Conservation (phyloP, 2,329 filamentous ascomycete species). For the Cladophialophora carrionii region DNA sequence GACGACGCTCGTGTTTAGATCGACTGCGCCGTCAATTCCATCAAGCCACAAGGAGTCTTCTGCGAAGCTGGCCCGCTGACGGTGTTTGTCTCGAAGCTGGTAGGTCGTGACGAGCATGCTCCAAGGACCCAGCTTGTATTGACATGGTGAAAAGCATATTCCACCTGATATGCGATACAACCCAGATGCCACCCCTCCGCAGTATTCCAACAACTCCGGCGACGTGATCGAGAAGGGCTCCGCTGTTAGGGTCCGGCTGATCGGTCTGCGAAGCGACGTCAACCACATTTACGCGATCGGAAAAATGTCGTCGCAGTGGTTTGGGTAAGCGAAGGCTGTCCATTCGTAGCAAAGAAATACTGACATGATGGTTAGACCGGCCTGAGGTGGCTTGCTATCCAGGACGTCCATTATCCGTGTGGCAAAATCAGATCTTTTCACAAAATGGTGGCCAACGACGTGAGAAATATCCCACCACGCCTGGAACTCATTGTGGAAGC, state of each 20-base stretch:
- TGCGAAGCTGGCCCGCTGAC: slow-evolving; percentile 54
- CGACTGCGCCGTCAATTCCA: slow-evolving; percentile 88
- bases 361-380: slow-evolving; percentile 15
- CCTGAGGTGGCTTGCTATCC: slow-evolving; percentile 1
- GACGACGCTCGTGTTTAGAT: slow-evolving; percentile 61
- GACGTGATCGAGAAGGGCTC: slow-evolving; percentile 93
- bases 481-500: background rate
- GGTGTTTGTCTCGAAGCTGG: slow-evolving; percentile 57
- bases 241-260: slow-evolving; percentile 90
- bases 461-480: background rate
- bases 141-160: slow-evolving; percentile 57
- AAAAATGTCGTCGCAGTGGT: slow-evolving; percentile 80
- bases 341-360: background rate
- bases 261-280: slow-evolving; percentile 90
- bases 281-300: slow-evolving; percentile 96
- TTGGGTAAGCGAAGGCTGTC: slow-evolving; percentile 47
- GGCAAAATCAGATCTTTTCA: background rate
- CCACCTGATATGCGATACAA: slow-evolving; percentile 92
- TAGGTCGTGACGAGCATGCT: slow-evolving; percentile 7
- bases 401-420: background rate
- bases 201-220: slow-evolving; percentile 88
- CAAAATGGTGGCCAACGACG: background rate
- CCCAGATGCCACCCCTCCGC: slow-evolving; percentile 91
- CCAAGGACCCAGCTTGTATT: slow-evolving; percentile 21
- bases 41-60: slow-evolving; percentile 87